These are phyloP conservation scores for Geotrichum europaeum DNA, from an alignment of 1,139 yeast species.

Conservation along the genomic window DNA sequence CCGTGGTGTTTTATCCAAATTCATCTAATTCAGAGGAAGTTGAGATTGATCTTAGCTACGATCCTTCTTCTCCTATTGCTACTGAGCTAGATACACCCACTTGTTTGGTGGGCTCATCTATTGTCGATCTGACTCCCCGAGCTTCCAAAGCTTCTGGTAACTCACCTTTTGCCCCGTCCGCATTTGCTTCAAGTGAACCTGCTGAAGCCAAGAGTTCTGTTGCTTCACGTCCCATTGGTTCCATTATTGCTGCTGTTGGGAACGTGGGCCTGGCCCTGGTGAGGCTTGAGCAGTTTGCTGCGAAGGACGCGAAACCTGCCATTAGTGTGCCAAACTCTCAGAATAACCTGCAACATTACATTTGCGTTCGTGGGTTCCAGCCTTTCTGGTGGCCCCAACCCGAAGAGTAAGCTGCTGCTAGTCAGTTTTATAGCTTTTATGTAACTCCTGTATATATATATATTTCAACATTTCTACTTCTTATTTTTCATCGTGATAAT, in stretches of 20 bases:
- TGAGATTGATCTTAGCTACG: constrained; percentile 25
- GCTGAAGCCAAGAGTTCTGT: constrained; percentile 10
- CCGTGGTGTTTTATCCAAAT: constrained; percentile 48
- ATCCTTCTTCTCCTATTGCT: constrained; percentile 19
- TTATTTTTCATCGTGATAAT: background rate
- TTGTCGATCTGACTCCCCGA: constrained; percentile 14
- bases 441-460: background rate
- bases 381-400: constrained; percentile 65
- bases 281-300: constrained; percentile 43
- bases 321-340: constrained; percentile 28
- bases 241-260: constrained; percentile 50
- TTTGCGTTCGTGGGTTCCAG: constrained; percentile 45
- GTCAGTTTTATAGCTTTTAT: background rate
- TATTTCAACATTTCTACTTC: background rate
- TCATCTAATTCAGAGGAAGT: constrained; percentile 24
- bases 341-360: constrained; percentile 24
- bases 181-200: constrained; percentile 31
- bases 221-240: constrained; percentile 39
- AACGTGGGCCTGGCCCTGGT: constrained; percentile 63
- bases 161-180: constrained; percentile 20
- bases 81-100: constrained; percentile 12
- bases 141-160: constrained; percentile 2
- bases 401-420: constrained; percentile 1
- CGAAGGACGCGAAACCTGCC: constrained; percentile 31
- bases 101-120: constrained; percentile 12